Percentiles rank a stretch among this genome's conserved stretches.
Conservation (phyloP, 2,329 filamentous ascomycete genomes). For the Saccharata proteae region DNA sequence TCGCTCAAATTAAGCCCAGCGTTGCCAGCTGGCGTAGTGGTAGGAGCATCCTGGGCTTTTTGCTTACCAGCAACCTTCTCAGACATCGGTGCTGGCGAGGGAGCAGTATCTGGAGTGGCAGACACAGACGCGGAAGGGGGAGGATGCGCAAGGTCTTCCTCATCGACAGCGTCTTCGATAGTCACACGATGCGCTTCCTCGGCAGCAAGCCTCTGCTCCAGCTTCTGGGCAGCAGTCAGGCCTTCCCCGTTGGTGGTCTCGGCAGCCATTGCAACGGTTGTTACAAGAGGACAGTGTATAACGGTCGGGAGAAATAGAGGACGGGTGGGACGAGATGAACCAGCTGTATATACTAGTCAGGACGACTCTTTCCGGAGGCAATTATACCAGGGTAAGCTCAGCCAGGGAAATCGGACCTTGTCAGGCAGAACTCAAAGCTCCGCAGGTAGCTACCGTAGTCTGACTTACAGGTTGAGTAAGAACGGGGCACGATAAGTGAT, state of each 20-base stretch:
- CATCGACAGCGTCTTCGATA: constrained; percentile 71
- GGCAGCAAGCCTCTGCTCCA: constrained; percentile 48
- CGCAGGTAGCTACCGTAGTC: no score
- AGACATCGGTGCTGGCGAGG: constrained; percentile 33
- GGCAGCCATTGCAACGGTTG: constrained; percentile 20
- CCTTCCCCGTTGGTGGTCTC: constrained; percentile 23
- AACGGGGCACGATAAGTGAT: no score
- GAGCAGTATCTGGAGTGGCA: constrained; percentile 14
- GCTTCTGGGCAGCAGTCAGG: constrained; percentile 41
- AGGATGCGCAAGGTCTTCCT: constrained; percentile 55
- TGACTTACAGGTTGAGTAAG: no score
- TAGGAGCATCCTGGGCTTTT: constrained; percentile 39
- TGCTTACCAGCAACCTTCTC: constrained; percentile 59
- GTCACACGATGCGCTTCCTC: constrained; percentile 49
- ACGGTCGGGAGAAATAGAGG: no score
- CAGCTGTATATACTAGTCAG: no score
- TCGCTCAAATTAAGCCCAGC: constrained; percentile 67
- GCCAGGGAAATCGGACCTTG: no score
- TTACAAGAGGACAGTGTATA: no score
- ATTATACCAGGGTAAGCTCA: no score
- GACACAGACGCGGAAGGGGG: constrained; percentile 34
- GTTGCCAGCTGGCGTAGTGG: constrained; percentile 20
- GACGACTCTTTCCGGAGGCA: no score
- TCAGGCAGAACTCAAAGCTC: no score
- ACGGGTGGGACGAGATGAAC: no score